Evolutionary conservation across 2,329 filamentous ascomycete genomes (phyloP).

Genomic region (Trichophyton schoenleinii): DNA sequence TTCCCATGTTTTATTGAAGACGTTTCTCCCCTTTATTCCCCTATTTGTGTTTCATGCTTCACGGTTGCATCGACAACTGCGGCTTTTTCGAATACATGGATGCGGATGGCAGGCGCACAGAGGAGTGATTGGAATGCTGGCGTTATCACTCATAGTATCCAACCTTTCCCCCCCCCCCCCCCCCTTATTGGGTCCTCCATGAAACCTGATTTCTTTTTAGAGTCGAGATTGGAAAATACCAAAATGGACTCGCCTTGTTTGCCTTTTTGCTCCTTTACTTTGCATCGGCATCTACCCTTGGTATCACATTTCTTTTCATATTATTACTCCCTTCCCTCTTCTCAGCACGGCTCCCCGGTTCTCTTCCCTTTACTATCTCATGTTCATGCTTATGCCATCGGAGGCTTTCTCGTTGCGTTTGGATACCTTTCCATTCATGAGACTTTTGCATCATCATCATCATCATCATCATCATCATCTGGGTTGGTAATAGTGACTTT

Average conservation of each 20-base stretch:
- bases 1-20: neutral
- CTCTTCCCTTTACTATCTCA: neutral
- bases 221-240: neutral
- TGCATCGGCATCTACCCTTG: neutral
- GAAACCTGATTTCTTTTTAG: neutral
- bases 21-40: neutral
- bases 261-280: neutral
- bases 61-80: neutral
- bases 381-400: neutral
- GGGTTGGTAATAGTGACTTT: neutral
- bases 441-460: neutral
- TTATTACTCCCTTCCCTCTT: neutral
- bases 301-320: neutral
- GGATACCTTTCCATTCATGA: neutral
- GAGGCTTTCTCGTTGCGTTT: neutral
- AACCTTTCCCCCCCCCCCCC: neutral
- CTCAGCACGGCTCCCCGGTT: neutral
- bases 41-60: neutral
- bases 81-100: neutral
- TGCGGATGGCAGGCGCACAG: conserved; percentile 3
- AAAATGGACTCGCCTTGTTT: neutral
- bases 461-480: conserved; percentile 4
- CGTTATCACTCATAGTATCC: neutral
- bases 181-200: neutral
- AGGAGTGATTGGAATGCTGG: neutral